These are phyloP conservation scores for Monosporozyma siamensis DNA, from an alignment of 805 yeast species.

Conservation along the genomic window DNA sequence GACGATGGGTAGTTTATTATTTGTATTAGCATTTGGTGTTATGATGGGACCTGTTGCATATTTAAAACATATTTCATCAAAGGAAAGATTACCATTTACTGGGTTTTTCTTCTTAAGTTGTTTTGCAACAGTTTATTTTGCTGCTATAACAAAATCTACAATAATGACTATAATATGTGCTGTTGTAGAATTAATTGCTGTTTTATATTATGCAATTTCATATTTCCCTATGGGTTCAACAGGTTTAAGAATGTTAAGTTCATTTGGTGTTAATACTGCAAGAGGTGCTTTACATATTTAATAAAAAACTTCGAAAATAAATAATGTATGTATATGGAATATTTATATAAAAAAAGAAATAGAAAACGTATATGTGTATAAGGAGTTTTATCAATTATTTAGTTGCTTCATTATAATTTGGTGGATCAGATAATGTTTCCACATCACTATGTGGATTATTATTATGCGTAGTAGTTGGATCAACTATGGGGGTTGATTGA, in stretches of 20 bases:
- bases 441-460: slow-evolving; percentile 1
- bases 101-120: slow-evolving; percentile 74
- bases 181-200: slow-evolving; percentile 70
- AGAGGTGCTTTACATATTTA: slow-evolving; percentile 30
- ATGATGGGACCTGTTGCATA: slow-evolving; percentile 89
- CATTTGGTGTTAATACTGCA: slow-evolving; percentile 51
- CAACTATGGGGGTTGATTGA: background rate
- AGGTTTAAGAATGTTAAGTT: slow-evolving; percentile 48
- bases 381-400: background rate
- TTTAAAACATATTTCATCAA: slow-evolving; percentile 60
- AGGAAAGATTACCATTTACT: slow-evolving; percentile 72
- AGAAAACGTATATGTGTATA: background rate
- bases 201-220: slow-evolving; percentile 81
- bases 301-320: background rate
- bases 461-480: background rate
- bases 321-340: background rate
- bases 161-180: slow-evolving; percentile 69
- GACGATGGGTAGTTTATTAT: slow-evolving; percentile 84
- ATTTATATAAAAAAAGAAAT: background rate
- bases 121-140: slow-evolving; percentile 65
- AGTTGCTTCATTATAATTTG: slow-evolving; percentile 24
- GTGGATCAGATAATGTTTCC: slow-evolving; percentile 22
- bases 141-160: slow-evolving; percentile 59
- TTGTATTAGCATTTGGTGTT: slow-evolving; percentile 82
- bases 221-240: slow-evolving; percentile 95